phyloP scores from a whole-genome alignment of 2,329 filamentous ascomycete genomes.

The Lasiodiplodia theobromae region DNA sequence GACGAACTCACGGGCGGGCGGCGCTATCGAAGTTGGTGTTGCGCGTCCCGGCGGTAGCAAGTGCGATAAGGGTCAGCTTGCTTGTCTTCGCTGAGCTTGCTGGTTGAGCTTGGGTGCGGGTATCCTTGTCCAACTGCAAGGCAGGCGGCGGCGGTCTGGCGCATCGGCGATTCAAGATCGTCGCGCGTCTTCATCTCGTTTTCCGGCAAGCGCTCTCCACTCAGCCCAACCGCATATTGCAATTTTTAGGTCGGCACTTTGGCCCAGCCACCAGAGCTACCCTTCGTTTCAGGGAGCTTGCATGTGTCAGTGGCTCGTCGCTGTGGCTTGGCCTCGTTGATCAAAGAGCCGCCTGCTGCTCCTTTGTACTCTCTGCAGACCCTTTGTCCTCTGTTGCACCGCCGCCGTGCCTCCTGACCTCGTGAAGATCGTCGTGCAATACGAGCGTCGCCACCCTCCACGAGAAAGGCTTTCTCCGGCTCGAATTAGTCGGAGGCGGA shows the following conservation, averaged over 20 bases:
- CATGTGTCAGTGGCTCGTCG: slow-evolving; percentile 20
- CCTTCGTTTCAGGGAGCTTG: slow-evolving; percentile 5
- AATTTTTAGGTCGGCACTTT: slow-evolving; percentile 4
- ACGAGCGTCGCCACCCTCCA: neutral
- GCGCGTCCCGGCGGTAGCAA: neutral
- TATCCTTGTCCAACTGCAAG: neutral
- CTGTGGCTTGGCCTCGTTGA: slow-evolving; percentile 18
- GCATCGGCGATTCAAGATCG: slow-evolving; percentile 26
- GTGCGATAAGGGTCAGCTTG: neutral
- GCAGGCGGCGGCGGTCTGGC: neutral
- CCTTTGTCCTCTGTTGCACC: neutral
- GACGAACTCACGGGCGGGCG: neutral
- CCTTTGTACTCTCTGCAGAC: neutral
- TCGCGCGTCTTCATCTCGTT: slow-evolving; percentile 24
- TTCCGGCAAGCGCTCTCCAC: slow-evolving; percentile 1
- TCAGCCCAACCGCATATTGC: neutral
- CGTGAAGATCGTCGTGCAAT: slow-evolving; percentile 15
- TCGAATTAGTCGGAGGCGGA: neutral
- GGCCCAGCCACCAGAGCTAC: neutral
- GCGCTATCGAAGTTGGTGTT: too few relatives aligned
- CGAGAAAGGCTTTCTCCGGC: neutral
- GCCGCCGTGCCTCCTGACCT: neutral
- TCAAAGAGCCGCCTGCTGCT: slow-evolving; percentile 5
- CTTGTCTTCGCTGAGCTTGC: slow-evolving; percentile 15
- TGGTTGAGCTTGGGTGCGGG: neutral